phyloP scores from a whole-genome alignment of 139 green algal genomes.

The Closterium sp. region DNA sequence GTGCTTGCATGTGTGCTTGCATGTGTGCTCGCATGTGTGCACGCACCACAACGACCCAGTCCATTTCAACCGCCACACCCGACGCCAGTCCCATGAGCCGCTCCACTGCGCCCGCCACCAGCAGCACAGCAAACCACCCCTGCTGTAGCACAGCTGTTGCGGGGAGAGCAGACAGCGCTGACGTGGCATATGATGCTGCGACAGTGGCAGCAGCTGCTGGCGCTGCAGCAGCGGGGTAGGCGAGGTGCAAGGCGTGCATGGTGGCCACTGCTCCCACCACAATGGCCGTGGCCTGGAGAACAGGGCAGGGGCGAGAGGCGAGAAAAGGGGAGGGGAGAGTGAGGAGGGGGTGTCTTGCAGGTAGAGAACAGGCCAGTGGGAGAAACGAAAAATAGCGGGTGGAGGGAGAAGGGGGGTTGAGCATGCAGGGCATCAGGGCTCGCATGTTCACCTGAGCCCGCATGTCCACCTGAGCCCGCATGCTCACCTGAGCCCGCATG shows the following conservation, averaged over 20 bases:
- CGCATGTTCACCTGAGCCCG: no score
- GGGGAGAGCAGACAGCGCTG: background rate
- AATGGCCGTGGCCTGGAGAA: background rate
- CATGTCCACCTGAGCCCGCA: no score
- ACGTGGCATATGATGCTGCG: background rate
- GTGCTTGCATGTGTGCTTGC: background rate
- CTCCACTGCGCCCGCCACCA: slow-evolving; percentile 45
- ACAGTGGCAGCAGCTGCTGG: background rate
- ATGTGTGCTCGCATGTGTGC: background rate
- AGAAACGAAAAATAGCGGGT: background rate
- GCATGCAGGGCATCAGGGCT: background rate
- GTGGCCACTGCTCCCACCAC: background rate
- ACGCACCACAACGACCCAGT: slow-evolving; percentile 51
- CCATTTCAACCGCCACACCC: slow-evolving; percentile 50
- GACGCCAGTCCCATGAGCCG: slow-evolving; percentile 35
- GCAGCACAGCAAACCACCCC: slow-evolving; percentile 38
- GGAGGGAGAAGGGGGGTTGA: background rate
- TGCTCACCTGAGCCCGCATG: no score
- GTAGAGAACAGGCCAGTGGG: background rate
- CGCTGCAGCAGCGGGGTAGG: background rate
- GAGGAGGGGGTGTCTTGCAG: background rate
- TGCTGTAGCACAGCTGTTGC: slow-evolving; percentile 6
- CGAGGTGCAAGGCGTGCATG: background rate
- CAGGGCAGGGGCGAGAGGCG: background rate
- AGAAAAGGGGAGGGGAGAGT: background rate